These are phyloP conservation scores for Ascochyta koolunga DNA, from an alignment of 2,329 filamentous ascomycete species.

Conservation along the genomic window DNA sequence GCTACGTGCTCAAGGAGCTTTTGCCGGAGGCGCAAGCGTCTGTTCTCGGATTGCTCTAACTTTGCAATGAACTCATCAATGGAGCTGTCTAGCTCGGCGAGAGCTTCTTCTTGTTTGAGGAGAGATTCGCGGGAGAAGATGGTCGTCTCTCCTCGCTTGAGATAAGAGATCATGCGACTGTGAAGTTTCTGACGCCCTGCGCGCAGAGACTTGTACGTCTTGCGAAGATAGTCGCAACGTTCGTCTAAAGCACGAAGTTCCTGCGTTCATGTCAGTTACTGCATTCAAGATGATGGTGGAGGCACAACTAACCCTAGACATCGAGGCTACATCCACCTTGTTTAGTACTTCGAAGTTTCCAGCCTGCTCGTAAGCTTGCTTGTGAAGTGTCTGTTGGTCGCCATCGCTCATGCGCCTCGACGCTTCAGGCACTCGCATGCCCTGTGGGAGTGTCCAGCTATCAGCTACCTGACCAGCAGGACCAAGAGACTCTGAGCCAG, in stretches of 20 bases:
- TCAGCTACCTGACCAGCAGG: slow-evolving; percentile 31
- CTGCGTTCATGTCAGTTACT: slow-evolving; percentile 48
- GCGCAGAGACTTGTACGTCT: slow-evolving; percentile 75
- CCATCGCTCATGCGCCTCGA: slow-evolving; percentile 39
- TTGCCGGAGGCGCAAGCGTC: slow-evolving; percentile 74
- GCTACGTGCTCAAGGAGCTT: slow-evolving; percentile 84
- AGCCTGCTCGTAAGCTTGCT: slow-evolving; percentile 48
- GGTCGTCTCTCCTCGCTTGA: slow-evolving; percentile 72
- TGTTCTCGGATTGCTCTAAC: slow-evolving; percentile 80
- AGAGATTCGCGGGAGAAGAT: slow-evolving; percentile 77
- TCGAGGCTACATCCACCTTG: slow-evolving; percentile 49
- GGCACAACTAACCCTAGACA: slow-evolving; percentile 63
- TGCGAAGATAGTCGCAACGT: slow-evolving; percentile 77
- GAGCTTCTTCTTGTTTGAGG: slow-evolving; percentile 78
- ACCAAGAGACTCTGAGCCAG: slow-evolving; percentile 42
- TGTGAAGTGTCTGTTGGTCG: slow-evolving; percentile 46
- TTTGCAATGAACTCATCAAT: slow-evolving; percentile 84
- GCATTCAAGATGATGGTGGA: not conserved
- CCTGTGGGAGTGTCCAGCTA: slow-evolving; percentile 46
- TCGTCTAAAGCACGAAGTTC: slow-evolving; percentile 79
- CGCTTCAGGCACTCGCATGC: slow-evolving; percentile 46
- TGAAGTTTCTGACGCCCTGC: slow-evolving; percentile 79
- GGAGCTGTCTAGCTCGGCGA: slow-evolving; percentile 75
- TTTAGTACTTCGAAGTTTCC: slow-evolving; percentile 50
- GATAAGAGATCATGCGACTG: slow-evolving; percentile 75